A percentile compares a stretch with the other conserved stretches of the same genome.
Evolutionary conservation across 768 basidiomycete genomes (phyloP).

Genomic region (Leccinum olivaceopallidum): DNA sequence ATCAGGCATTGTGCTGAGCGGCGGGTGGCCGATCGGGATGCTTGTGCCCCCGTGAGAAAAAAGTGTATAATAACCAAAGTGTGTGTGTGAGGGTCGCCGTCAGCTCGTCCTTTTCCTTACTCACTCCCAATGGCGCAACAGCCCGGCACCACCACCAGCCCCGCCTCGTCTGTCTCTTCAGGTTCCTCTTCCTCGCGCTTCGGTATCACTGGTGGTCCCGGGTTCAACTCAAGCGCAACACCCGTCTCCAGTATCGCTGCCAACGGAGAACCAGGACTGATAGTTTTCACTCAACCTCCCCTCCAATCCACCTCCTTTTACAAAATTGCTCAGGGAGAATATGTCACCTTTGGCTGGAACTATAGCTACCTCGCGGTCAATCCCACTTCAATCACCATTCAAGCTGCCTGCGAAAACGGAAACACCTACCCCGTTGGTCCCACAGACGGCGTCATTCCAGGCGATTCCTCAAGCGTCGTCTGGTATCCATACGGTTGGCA

Average conservation of each 20-base stretch:
- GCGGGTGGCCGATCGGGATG: too few species aligned
- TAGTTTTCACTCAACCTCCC: slow-evolving; percentile 59
- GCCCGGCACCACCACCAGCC: slow-evolving; percentile 3
- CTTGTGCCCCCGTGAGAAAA: background rate
- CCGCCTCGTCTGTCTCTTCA: slow-evolving; percentile 10
- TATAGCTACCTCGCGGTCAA: slow-evolving; percentile 54
- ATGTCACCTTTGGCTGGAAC: slow-evolving; percentile 76
- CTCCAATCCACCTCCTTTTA: slow-evolving; percentile 61
- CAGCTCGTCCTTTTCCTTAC: slow-evolving; percentile 6
- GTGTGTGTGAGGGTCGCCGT: slow-evolving; percentile 14
- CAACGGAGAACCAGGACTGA: slow-evolving; percentile 42
- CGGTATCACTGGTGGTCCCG: slow-evolving; percentile 31
- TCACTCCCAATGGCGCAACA: slow-evolving; percentile 24
- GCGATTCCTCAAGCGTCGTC: slow-evolving; percentile 47
- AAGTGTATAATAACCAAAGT: too few species aligned
- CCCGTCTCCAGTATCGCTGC: slow-evolving; percentile 29
- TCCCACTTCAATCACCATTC: slow-evolving; percentile 58
- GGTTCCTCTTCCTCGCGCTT: background rate
- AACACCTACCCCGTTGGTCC: slow-evolving; percentile 69
- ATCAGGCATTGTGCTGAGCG: background rate
- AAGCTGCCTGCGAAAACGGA: slow-evolving; percentile 66
- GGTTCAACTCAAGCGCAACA: slow-evolving; percentile 26
- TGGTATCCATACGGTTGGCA: slow-evolving; percentile 69
- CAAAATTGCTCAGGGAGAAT: slow-evolving; percentile 58
- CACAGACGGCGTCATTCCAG: slow-evolving; percentile 52